These are phyloP conservation scores for Botryosphaeria dothidea DNA, from an alignment of 2,329 filamentous ascomycete genomes.

Conservation along the genomic window DNA sequence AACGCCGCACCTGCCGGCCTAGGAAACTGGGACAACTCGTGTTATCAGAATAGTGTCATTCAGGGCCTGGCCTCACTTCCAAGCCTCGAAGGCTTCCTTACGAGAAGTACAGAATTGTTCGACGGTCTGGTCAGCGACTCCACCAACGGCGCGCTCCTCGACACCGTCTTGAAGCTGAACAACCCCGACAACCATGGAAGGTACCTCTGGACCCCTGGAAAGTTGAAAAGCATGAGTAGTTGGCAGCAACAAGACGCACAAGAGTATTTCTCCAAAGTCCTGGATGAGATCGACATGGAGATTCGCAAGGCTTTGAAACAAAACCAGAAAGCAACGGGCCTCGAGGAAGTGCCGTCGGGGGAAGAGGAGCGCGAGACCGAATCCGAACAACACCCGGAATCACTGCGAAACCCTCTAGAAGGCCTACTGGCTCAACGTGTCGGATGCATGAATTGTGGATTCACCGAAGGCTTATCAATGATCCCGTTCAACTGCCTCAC, in stretches of 20 bases:
- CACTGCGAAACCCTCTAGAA: slow-evolving; percentile 75
- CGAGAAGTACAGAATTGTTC: slow-evolving; percentile 33
- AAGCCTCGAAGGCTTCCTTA: slow-evolving; percentile 67
- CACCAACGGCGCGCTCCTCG: slow-evolving; percentile 59
- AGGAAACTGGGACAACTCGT: slow-evolving; percentile 92
- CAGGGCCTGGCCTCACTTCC: slow-evolving; percentile 75
- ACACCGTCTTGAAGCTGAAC: slow-evolving; percentile 70
- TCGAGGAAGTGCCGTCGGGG: neutral
- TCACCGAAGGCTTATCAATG: slow-evolving; percentile 83
- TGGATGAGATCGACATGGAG: slow-evolving; percentile 83
- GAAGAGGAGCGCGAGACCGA: slow-evolving; percentile 13
- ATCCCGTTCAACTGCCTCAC: slow-evolving; percentile 95
- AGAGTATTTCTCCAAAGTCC: slow-evolving; percentile 89
- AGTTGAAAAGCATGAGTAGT: slow-evolving; percentile 88
- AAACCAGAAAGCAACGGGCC: slow-evolving; percentile 29
- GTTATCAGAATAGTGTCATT: slow-evolving; percentile 95
- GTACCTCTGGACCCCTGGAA: slow-evolving; percentile 77
- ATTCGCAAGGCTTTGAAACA: slow-evolving; percentile 51
- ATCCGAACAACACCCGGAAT: slow-evolving; percentile 17
- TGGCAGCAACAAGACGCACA: slow-evolving; percentile 98
- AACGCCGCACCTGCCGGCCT: slow-evolving; percentile 59
- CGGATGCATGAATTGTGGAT: slow-evolving; percentile 80
- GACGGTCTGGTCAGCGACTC: slow-evolving; percentile 39
- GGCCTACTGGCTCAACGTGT: slow-evolving; percentile 86
- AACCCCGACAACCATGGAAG: slow-evolving; percentile 69